phyloP scores from a whole-genome alignment of 768 basidiomycete genomes.

The Phaeolepiota aurea region DNA sequence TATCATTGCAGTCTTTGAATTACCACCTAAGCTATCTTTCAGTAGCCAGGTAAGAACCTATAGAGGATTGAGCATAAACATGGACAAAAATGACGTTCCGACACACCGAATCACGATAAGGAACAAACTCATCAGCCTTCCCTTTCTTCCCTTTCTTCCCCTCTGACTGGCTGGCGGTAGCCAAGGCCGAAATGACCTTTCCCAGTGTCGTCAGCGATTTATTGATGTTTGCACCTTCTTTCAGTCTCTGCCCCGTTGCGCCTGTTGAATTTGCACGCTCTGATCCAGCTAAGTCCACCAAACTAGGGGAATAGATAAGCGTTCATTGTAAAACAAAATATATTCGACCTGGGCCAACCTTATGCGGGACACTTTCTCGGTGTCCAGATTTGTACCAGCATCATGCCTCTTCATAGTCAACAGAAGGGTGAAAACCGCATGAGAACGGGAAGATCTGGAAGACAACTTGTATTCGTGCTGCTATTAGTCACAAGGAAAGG shows the following conservation, averaged over 20 bases:
- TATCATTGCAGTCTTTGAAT: conserved; percentile 99
- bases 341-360: conserved; percentile 54
- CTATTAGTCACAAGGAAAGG: neutral
- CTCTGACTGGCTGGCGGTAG: conserved; percentile 55
- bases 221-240: conserved; percentile 98
- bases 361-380: conserved; percentile 98
- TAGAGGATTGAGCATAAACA: neutral
- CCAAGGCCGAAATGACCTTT: conserved; percentile 92
- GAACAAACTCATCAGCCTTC: conserved; percentile 87
- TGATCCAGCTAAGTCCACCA: conserved; percentile 95
- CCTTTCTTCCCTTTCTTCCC: conserved; percentile 85
- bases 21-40: conserved; percentile 95
- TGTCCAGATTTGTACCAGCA: conserved; percentile 75
- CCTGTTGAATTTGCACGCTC: conserved; percentile 97
- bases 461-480: neutral
- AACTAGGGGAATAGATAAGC: conserved; percentile 37
- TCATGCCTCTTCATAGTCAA: conserved; percentile 91
- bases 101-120: conserved; percentile 93
- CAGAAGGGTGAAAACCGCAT: conserved; percentile 95
- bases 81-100: conserved; percentile 6
- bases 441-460: conserved; percentile 84
- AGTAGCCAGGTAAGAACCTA: conserved; percentile 96
- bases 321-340: no score
- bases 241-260: conserved; percentile 90
- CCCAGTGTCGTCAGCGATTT: conserved; percentile 97